phyloP scores from a whole-genome alignment of 108 stramenopile genomes.

The Aurantiochytrium sp. region DNA sequence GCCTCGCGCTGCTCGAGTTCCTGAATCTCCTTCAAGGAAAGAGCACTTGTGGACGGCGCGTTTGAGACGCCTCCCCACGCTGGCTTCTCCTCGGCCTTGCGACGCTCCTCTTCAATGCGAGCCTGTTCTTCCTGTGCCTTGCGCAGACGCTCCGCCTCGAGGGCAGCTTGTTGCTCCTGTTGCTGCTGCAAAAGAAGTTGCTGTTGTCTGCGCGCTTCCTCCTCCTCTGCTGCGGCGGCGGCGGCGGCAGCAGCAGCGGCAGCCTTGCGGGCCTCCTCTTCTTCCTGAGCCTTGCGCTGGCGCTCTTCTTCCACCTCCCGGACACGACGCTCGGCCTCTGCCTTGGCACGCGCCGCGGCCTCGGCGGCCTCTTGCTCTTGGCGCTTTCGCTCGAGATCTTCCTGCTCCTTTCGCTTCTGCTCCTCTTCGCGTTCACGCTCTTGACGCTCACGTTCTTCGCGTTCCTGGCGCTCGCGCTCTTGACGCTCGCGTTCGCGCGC shows the following conservation, averaged over 20 bases:
- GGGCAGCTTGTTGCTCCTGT: background rate
- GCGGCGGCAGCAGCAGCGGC: slow-evolving; percentile 9
- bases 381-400: background rate
- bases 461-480: background rate
- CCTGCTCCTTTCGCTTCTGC: background rate
- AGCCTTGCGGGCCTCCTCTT: slow-evolving; percentile 9
- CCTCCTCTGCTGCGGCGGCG: background rate
- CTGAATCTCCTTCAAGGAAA: slow-evolving; percentile 4
- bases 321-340: no score
- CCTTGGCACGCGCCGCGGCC: background rate
- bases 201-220: background rate
- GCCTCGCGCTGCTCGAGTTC: slow-evolving; percentile 13
- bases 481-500: background rate
- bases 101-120: background rate
- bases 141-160: background rate
- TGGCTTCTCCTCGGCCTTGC: background rate
- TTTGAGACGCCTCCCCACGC: background rate
- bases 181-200: no score
- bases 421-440: slow-evolving; percentile 21
- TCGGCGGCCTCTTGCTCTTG: background rate
- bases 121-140: background rate
- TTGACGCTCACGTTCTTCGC: background rate
- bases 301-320: background rate
- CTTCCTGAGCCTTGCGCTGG: slow-evolving; percentile 21
- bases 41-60: background rate